phyloP scores from a whole-genome alignment of 169 alveolate genomes.

The Cryptosporidium parvum region DNA sequence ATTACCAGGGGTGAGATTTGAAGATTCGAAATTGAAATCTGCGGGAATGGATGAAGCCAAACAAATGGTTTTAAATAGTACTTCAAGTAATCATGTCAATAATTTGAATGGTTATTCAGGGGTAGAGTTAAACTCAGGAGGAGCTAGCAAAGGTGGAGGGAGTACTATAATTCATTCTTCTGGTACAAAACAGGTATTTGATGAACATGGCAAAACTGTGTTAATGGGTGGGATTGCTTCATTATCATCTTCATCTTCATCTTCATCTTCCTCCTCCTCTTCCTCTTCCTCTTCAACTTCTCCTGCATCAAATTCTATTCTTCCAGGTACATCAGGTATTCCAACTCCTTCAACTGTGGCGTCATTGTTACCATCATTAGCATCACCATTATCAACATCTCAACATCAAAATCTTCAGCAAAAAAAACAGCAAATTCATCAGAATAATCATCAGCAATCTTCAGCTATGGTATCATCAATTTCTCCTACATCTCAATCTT shows the following conservation, averaged over 20 bases:
- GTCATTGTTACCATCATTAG: not conserved
- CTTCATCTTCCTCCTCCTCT: too few species aligned
- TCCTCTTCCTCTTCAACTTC: too few species aligned
- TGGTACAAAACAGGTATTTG: not conserved
- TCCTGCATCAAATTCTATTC: not conserved
- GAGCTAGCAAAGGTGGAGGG: not conserved
- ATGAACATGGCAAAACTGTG: not conserved
- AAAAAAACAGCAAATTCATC: not conserved
- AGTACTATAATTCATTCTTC: not conserved
- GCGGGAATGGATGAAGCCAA: not conserved
- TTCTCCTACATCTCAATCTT: not conserved
- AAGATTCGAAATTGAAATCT: not conserved
- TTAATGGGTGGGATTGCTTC: not conserved
- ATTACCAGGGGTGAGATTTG: not conserved
- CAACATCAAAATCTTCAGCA: not conserved
- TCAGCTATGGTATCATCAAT: not conserved
- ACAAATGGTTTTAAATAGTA: not conserved
- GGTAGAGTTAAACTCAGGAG: not conserved
- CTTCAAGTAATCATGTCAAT: not conserved
- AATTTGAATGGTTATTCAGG: not conserved
- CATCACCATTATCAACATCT: not conserved
- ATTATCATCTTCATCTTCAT: not conserved
- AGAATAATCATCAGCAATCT: not conserved
- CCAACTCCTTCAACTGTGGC: constrained; percentile 1
- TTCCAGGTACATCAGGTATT: not conserved